Base-by-base conservation (phyloP, 1,139 yeast genomes). In the Candida gigantensis region DNA sequence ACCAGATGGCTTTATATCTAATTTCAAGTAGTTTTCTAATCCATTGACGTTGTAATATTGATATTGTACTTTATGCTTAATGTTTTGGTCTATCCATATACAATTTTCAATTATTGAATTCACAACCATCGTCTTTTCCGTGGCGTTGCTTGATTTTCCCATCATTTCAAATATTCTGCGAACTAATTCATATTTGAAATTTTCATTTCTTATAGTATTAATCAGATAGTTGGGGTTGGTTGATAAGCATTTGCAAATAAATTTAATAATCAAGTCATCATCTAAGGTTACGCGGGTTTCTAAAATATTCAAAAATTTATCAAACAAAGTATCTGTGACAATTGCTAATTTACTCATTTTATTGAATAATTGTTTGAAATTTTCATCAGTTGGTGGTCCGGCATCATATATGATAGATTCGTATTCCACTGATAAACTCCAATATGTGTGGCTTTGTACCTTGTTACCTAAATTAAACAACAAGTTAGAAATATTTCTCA, bases 401-500 rank as follows among this genome's bases (percentile, higher is more conserved):
- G 34, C 18, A 10, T 39, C 24, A 25, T 41, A 41, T n/a, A 59
- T 48, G 26, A 37, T 44, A n/a, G 35, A 32, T 39, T 65, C 69
- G 39, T 49, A 49, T 0, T 46, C 50, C 14, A 61, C 38, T 6
- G 60, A 44, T 5, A 44, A 16, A 13, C 41, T 43, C 49, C 57
- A 52, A 17, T 35, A 39, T 1, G 30, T 25, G 7, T 36, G 14
- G 11, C 37, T 35, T 6, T 28, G 32, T 7, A 39, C 27, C 20
- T 40, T 46, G 14, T 36, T 47, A 6, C 60, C 54, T 16, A 51
- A 34, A 29, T 49, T 55, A 39, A 39, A 58, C 20, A 52, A 41
- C 4, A 63, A 34, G 40, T 58, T 57, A 4, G 68, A 57, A 4
- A 63, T 33, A 40, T 62, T 62, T 36, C 61, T 49, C 7, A 65